A percentile compares a stretch with the other conserved stretches of the same genome.
These are phyloP conservation scores for Eugenia klotzschiana DNA, from an alignment of 441 rosid genomes.

Conservation along the genomic window DNA sequence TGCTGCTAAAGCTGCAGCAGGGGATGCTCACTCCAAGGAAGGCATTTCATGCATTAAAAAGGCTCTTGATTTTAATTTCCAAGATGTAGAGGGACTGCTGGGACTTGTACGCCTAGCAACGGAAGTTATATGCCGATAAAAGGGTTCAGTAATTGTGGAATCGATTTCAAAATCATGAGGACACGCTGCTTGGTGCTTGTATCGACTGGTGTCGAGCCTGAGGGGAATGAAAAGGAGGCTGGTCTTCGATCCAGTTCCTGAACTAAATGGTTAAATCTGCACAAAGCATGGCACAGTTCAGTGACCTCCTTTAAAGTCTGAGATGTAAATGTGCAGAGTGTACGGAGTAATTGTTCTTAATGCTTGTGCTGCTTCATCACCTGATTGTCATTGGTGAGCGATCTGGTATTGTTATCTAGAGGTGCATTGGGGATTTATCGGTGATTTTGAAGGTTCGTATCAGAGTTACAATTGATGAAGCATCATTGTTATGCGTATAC, in stretches of 20 bases:
- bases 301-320: background rate
- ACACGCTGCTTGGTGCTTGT: background rate
- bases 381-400: background rate
- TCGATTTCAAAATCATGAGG: background rate
- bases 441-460: background rate
- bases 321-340: background rate
- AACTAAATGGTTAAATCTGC: background rate
- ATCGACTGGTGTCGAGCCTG: background rate
- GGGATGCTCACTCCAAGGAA: slow-evolving; percentile 41
- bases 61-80: slow-evolving; percentile 93
- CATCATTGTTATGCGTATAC: background rate
- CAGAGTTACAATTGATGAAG: background rate
- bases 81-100: slow-evolving; percentile 70
- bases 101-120: slow-evolving; percentile 72
- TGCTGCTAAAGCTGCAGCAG: slow-evolving; percentile 36
- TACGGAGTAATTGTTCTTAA: background rate
- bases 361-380: background rate
- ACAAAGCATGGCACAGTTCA: background rate
- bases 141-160: background rate
- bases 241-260: background rate
- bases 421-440: background rate
- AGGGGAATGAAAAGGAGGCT: background rate
- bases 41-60: slow-evolving; percentile 46
- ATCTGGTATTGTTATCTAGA: background rate
- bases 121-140: slow-evolving; percentile 49